phyloP scores from a whole-genome alignment of 495 filamentous ascomycete genomes.

The Corynascus novoguineensis region DNA sequence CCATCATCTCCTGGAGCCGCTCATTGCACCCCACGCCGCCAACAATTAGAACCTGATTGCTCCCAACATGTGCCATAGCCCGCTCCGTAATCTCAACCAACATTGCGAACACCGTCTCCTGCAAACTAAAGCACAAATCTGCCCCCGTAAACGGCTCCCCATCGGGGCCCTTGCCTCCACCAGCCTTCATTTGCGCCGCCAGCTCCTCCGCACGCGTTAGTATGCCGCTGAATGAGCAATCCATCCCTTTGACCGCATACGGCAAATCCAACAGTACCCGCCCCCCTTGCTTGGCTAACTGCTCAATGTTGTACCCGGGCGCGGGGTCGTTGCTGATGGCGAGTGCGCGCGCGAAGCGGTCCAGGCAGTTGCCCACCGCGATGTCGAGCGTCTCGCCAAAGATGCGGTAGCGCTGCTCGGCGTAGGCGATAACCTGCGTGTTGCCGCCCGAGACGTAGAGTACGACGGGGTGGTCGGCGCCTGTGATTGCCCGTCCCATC shows the following conservation, averaged over 20 bases:
- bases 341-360: slow-evolving; percentile 88
- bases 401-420: slow-evolving; percentile 87
- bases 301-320: slow-evolving; percentile 96
- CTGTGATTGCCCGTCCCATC: slow-evolving; percentile 94
- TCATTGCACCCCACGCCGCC: slow-evolving; percentile 99
- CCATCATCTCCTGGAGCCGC: slow-evolving; percentile 97
- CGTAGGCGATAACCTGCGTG: slow-evolving; percentile 97
- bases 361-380: slow-evolving; percentile 94
- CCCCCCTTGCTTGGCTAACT: slow-evolving; percentile 71
- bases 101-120: slow-evolving; percentile 95
- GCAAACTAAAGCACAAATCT: slow-evolving; percentile 88
- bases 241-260: slow-evolving; percentile 97
- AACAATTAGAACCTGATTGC: slow-evolving; percentile 84
- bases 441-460: slow-evolving; percentile 96
- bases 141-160: slow-evolving; percentile 61
- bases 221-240: slow-evolving; percentile 91
- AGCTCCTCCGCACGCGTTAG: slow-evolving; percentile 73
- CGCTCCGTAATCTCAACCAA: slow-evolving; percentile 97
- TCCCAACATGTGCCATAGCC: slow-evolving; percentile 95
- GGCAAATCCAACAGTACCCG: slow-evolving; percentile 76
- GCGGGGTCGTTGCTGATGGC: slow-evolving; percentile 91
- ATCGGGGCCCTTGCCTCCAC: slow-evolving; percentile 32
- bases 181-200: slow-evolving; percentile 54
- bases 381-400: slow-evolving; percentile 98
- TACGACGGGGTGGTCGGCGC: slow-evolving; percentile 86